Conservation (phyloP, 495 filamentous ascomycete genomes). For the Recurvomyces mirabilis region DNA sequence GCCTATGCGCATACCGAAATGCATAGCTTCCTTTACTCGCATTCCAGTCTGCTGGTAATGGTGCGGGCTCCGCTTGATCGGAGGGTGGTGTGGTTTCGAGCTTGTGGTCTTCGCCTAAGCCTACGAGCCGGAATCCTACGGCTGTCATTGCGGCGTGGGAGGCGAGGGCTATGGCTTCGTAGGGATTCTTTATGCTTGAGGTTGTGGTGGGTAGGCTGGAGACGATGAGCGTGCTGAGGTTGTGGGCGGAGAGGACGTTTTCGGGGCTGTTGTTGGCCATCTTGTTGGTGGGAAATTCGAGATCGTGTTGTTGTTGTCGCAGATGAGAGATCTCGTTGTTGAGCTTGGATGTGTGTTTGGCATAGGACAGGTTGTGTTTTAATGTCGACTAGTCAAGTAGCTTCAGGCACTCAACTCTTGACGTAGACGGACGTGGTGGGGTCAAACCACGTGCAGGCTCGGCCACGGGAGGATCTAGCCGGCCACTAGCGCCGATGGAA, state of each 20-base stretch:
- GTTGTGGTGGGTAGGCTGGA: slow-evolving; percentile 40
- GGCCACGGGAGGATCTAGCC: too few species aligned
- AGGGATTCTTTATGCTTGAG: slow-evolving; percentile 57
- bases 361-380: too few species aligned
- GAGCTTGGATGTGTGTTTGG: slow-evolving; percentile 45
- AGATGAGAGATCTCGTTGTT: slow-evolving; percentile 69
- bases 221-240: slow-evolving; percentile 39
- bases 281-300: too few species aligned
- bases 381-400: too few species aligned
- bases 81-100: slow-evolving; percentile 45
- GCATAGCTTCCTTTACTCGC: slow-evolving; percentile 49
- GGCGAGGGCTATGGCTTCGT: slow-evolving; percentile 78
- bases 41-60: slow-evolving; percentile 76
- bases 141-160: slow-evolving; percentile 72
- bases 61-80: slow-evolving; percentile 33
- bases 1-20: slow-evolving; percentile 82
- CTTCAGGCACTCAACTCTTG: too few species aligned
- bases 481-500: too few species aligned
- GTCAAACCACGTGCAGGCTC: too few species aligned
- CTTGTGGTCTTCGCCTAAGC: slow-evolving; percentile 68
- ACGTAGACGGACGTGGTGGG: too few species aligned
- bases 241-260: slow-evolving; percentile 29
- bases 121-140: slow-evolving; percentile 70
- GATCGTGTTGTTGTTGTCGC: slow-evolving; percentile 30
- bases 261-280: slow-evolving; percentile 11